Evolutionary conservation across 306 rosid genomes (phyloP).

Genomic region (Rubus parviflorus): DNA sequence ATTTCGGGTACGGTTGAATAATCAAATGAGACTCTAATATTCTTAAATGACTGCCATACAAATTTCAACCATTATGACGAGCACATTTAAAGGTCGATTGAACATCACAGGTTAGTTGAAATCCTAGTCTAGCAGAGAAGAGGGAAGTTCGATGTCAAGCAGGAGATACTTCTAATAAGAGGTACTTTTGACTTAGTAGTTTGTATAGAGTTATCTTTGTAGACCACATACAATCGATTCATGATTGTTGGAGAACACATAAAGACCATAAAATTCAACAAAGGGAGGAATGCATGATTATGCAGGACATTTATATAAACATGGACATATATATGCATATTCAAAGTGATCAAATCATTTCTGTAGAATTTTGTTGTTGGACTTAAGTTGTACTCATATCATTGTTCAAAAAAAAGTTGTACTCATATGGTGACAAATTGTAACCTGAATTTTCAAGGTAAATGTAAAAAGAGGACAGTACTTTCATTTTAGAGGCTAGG

Average conservation of each 20-base stretch:
- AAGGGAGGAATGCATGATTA: constrained; percentile 10
- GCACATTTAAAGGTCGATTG: not conserved
- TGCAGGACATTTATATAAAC: constrained; percentile 7
- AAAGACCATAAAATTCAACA: constrained; percentile 3
- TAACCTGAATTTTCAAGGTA: not conserved
- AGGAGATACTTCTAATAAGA: not conserved
- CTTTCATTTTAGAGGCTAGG: too few relatives aligned
- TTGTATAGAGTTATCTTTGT: not conserved
- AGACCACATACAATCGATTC: not conserved
- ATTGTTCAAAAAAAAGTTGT: too few relatives aligned
- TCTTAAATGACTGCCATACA: not conserved
- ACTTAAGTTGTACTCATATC: not conserved
- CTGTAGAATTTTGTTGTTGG: constrained; percentile 12
- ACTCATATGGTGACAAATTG: not conserved
- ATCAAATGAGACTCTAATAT: not conserved
- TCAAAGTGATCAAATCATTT: constrained; percentile 23
- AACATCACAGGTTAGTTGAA: not conserved
- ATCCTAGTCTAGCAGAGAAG: not conserved
- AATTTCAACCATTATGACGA: not conserved
- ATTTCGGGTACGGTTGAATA: not conserved
- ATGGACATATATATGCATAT: constrained; percentile 5
- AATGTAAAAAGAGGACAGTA: not conserved
- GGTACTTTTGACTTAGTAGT: constrained; percentile 9
- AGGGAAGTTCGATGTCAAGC: not conserved
- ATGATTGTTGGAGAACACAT: not conserved